Evolutionary conservation across 1,284 basidiomycete species (phyloP).

Genomic region (Pseudozyma sp.): DNA sequence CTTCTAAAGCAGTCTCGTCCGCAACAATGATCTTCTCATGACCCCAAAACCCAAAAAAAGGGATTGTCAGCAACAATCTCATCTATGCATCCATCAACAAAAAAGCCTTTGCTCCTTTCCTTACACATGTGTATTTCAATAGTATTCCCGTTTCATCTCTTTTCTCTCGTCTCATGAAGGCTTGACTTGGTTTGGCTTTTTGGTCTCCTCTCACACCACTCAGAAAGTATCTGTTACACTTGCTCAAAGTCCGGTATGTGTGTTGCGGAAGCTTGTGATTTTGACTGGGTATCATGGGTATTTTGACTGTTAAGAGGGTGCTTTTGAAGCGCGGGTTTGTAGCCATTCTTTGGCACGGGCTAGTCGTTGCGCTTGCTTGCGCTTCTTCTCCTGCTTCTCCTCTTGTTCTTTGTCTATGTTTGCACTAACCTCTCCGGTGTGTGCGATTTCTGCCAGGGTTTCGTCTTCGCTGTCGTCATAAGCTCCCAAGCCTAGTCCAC

Average conservation of each 20-base stretch:
- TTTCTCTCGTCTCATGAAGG: background rate
- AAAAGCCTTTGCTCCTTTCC: background rate
- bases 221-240: background rate
- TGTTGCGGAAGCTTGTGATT: background rate
- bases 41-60: conserved; percentile 5
- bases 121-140: conserved; percentile 44
- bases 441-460: background rate
- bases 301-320: background rate
- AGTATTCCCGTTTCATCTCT: conserved; percentile 33
- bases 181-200: background rate
- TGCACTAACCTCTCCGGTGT: background rate
- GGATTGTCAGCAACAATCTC: background rate
- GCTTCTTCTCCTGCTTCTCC: conserved; percentile 15
- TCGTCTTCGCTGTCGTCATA: conserved; percentile 33
- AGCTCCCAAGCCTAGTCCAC: conserved; percentile 4
- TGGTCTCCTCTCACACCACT: conserved; percentile 16
- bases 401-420: background rate
- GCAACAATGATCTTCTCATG: background rate
- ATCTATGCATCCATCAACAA: conserved; percentile 10
- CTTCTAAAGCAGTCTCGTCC: conserved; percentile 44
- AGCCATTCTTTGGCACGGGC: conserved; percentile 35
- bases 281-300: background rate
- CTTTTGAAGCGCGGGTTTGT: conserved; percentile 6
- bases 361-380: conserved; percentile 26
- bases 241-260: background rate